These are phyloP conservation scores for Taphrina confusa DNA, from an alignment of 1,139 yeast genomes.

Conservation along the genomic window DNA sequence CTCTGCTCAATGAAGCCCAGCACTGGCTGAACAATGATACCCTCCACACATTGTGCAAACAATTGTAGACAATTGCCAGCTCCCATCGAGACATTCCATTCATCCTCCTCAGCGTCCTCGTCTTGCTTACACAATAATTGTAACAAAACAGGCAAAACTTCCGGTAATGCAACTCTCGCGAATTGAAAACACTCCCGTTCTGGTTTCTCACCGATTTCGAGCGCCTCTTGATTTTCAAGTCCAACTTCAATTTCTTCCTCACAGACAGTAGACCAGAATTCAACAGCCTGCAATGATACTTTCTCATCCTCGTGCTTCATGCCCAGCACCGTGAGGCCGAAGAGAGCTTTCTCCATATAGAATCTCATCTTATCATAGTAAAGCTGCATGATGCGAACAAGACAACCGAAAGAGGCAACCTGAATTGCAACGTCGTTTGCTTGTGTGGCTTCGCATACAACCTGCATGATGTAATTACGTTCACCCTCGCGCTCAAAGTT, in stretches of 20 bases:
- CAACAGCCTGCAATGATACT: constrained; percentile 98
- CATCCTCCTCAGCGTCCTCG: constrained; percentile 80
- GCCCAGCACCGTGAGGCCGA: constrained; percentile 84
- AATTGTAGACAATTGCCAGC: constrained; percentile 96
- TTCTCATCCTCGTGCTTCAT: constrained; percentile 84
- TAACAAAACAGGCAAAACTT: constrained; percentile 84
- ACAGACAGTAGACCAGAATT: constrained; percentile 96
- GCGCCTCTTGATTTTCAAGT: constrained; percentile 60
- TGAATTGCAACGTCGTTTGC: constrained; percentile 78
- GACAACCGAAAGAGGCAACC: constrained; percentile 93
- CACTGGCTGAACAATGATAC: constrained; percentile 81
- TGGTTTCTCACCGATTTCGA: constrained; percentile 42
- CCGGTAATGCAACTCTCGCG: constrained; percentile 78
- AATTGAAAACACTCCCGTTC: constrained; percentile 57
- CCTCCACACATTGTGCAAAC: constrained; percentile 87
- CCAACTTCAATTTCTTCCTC: constrained; percentile 90
- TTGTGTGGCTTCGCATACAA: constrained; percentile 97
- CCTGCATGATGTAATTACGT: constrained; percentile 96
- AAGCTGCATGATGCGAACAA: constrained; percentile 86
- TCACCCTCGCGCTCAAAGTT: constrained; percentile 93
- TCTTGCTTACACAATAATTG: constrained; percentile 81
- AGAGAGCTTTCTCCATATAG: constrained; percentile 96
- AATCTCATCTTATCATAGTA: constrained; percentile 88
- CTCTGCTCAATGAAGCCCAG: constrained; percentile 78
- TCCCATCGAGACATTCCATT: constrained; percentile 98